Evolutionary conservation across 2,329 filamentous ascomycete species (phyloP).

Genomic region (Apiospora marii): DNA sequence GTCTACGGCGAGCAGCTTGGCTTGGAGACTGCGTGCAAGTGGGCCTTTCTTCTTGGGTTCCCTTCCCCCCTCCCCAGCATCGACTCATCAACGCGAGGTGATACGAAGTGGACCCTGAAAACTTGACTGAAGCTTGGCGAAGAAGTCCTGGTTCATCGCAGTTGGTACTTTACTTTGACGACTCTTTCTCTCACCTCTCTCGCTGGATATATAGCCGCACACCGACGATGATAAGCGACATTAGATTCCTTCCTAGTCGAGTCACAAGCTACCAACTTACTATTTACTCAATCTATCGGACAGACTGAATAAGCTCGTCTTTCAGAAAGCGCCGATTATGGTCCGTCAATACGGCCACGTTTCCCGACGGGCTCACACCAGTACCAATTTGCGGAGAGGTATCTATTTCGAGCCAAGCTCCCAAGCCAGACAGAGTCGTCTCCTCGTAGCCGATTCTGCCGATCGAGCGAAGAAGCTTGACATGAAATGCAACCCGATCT

Average conservation of each 20-base stretch:
- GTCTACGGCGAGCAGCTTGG: neutral
- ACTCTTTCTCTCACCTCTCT: neutral
- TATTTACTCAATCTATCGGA: neutral
- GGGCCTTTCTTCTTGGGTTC: neutral
- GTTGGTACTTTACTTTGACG: neutral
- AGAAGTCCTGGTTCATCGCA: neutral
- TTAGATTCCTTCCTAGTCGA: neutral
- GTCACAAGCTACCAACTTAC: neutral
- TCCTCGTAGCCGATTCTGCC: conserved; percentile 24
- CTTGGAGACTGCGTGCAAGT: neutral
- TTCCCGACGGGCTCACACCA: no score
- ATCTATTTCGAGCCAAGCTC: conserved; percentile 7
- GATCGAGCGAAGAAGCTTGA: conserved; percentile 28
- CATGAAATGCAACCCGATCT: conserved; percentile 14
- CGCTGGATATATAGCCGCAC: no score
- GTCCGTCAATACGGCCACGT: neutral
- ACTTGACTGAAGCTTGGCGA: neutral
- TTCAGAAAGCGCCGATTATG: neutral
- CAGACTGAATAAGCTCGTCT: neutral
- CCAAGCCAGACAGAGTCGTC: conserved; percentile 14
- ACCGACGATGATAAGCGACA: neutral
- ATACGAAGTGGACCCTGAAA: neutral
- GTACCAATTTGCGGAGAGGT: neutral
- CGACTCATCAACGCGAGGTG: neutral
- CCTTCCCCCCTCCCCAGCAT: neutral